A percentile compares a stretch with the other conserved stretches of the same genome.
Conservation (phyloP, 495 filamentous ascomycete genomes). For the Penicillium pulvis region DNA sequence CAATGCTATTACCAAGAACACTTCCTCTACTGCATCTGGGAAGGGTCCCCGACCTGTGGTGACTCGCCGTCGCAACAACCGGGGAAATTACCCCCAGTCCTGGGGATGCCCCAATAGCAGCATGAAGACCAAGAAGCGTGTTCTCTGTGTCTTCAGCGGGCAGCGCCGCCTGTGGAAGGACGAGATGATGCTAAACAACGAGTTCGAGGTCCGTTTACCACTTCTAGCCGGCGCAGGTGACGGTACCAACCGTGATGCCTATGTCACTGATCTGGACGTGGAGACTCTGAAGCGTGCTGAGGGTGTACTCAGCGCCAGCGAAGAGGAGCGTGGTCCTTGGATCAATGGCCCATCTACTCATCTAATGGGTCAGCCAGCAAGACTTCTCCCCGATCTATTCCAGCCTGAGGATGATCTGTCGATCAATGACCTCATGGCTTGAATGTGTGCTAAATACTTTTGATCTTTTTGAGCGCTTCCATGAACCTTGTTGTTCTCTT, state of each 20-base stretch:
- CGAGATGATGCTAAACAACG: conserved; percentile 97
- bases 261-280: conserved; percentile 92
- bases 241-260: conserved; percentile 58
- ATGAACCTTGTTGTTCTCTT: conserved; percentile 12
- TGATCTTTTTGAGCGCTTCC: background rate
- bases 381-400: conserved; percentile 36
- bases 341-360: conserved; percentile 42
- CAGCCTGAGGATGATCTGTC: conserved; percentile 39
- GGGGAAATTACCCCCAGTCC: conserved; percentile 85
- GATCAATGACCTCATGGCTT: conserved; percentile 46
- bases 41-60: conserved; percentile 47
- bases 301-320: conserved; percentile 72
- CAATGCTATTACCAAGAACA: conserved; percentile 49
- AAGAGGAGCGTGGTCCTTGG: conserved; percentile 86
- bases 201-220: conserved; percentile 88
- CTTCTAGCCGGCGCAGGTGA: conserved; percentile 66
- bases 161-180: conserved; percentile 89
- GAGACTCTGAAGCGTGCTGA: conserved; percentile 85
- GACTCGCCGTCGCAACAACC: conserved; percentile 75
- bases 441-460: conserved; percentile 17
- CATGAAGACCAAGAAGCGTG: conserved; percentile 98
- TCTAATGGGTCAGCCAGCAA: conserved; percentile 44
- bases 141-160: conserved; percentile 91
- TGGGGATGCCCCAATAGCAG: conserved; percentile 90
- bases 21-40: conserved; percentile 28